phyloP scores from a whole-genome alignment of 192 early-diverging fungal genomes.

The Coemansia sp. region DNA sequence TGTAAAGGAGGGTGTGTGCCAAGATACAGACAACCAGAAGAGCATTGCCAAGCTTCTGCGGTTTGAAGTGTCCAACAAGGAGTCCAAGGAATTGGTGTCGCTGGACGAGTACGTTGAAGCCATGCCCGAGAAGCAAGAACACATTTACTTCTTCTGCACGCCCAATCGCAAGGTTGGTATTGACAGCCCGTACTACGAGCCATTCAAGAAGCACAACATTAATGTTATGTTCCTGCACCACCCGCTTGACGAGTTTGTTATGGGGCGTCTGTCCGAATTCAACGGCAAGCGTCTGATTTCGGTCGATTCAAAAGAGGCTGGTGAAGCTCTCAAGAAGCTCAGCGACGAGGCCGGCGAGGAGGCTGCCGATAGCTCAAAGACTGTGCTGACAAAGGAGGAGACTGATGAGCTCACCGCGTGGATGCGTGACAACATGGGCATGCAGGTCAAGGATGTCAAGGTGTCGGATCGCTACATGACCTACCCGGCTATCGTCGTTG shows the following conservation, averaged over 20 bases:
- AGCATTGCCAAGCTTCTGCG: conserved; percentile 82
- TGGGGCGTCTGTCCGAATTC: conserved; percentile 69
- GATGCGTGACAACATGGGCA: conserved; percentile 62
- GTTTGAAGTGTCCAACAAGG: conserved; percentile 66
- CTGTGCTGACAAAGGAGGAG: conserved; percentile 55
- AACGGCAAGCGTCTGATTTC: conserved; percentile 71
- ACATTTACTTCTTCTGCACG: conserved; percentile 87
- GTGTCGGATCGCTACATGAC: conserved; percentile 69
- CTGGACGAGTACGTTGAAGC: conserved; percentile 76
- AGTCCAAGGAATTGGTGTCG: conserved; percentile 51
- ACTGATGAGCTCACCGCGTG: conserved; percentile 60
- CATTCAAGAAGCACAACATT: conserved; percentile 79
- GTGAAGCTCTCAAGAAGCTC: conserved; percentile 64
- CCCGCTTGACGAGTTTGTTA: conserved; percentile 73
- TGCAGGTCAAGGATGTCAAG: conserved; percentile 65
- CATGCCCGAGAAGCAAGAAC: conserved; percentile 88
- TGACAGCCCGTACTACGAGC: conserved; percentile 89
- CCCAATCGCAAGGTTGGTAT: conserved; percentile 62
- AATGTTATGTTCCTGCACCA: conserved; percentile 85
- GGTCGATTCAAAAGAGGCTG: conserved; percentile 60
- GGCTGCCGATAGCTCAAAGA: conserved; percentile 28
- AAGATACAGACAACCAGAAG: conserved; percentile 67
- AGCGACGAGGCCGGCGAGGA: conserved; percentile 56
- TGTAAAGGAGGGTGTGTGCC: conserved; percentile 87
- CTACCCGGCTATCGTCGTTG: conserved; percentile 70